These are phyloP conservation scores for Rhizomucor pusillus DNA, from an alignment of 371 early-diverging fungal species.

Conservation along the genomic window DNA sequence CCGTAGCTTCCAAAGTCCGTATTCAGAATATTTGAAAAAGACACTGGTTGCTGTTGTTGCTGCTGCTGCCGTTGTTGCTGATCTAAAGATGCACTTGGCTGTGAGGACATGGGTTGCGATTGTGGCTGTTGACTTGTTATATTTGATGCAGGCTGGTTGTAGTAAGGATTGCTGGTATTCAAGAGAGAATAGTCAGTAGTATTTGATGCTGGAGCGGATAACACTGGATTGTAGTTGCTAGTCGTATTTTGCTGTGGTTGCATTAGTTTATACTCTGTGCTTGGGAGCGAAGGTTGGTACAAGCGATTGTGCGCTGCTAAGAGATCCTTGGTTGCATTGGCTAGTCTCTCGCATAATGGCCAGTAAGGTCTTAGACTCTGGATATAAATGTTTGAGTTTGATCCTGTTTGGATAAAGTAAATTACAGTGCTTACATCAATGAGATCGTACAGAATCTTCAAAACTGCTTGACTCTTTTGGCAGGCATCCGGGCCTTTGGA, in stretches of 20 bases:
- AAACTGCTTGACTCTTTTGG: conserved; percentile 27
- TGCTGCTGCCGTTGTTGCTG: conserved; percentile 5
- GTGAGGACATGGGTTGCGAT: neutral
- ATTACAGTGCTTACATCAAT: conserved; percentile 14
- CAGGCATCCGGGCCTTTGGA: conserved; percentile 32
- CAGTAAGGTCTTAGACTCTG: conserved; percentile 29
- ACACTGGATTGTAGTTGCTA: conserved; percentile 1
- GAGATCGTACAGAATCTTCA: conserved; percentile 24
- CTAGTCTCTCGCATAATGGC: conserved; percentile 44
- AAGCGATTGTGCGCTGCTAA: conserved; percentile 35
- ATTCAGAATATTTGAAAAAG: conserved; percentile 2
- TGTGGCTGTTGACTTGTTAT: neutral
- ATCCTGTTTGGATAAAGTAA: neutral
- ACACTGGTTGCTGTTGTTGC: conserved; percentile 2
- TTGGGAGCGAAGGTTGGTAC: conserved; percentile 22
- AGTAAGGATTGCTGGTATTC: neutral
- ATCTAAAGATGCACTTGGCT: conserved; percentile 1
- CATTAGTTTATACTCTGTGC: conserved; percentile 9
- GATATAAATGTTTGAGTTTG: too few species aligned
- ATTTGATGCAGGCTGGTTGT: neutral
- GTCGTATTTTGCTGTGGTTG: neutral
- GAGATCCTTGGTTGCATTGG: conserved; percentile 36
- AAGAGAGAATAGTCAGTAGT: neutral
- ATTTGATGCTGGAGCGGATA: neutral
- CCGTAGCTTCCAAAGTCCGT: conserved; percentile 4